Percentiles rank a stretch among this genome's conserved stretches.
Evolutionary conservation across 305 asterid genomes (phyloP).

Genomic region (Fraxinus nigra): DNA sequence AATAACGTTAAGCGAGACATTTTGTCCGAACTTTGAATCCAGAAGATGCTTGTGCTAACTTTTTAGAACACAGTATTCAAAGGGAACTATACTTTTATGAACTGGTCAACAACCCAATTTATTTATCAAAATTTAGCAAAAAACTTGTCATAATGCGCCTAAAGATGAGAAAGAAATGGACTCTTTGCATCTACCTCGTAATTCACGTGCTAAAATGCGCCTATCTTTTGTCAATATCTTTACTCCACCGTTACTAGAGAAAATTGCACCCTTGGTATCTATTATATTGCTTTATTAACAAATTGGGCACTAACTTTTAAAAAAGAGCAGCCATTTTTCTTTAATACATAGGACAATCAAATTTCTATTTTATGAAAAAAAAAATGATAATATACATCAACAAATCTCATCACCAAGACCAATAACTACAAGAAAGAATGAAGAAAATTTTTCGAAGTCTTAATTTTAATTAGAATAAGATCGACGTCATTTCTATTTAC

Average conservation of each 20-base stretch:
- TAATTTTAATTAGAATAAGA: too few species aligned
- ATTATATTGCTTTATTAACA: neutral
- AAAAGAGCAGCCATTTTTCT: neutral
- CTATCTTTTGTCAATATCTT: slow-evolving; percentile 25
- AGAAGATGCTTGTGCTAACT: too few species aligned
- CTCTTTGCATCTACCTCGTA: slow-evolving; percentile 47
- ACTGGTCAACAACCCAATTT: too few species aligned
- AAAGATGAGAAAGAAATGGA: too few species aligned
- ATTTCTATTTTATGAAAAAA: too few species aligned
- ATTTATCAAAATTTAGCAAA: too few species aligned
- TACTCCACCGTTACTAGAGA: slow-evolving; percentile 10
- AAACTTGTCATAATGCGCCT: slow-evolving; percentile 23
- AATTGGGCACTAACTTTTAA: neutral
- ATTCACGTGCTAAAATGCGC: slow-evolving; percentile 61
- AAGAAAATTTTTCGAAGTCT: neutral
- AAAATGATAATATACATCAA: neutral
- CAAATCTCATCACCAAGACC: neutral
- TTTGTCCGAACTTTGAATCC: too few species aligned
- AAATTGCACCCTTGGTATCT: neutral
- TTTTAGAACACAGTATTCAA: too few species aligned
- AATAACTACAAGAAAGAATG: neutral
- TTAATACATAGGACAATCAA: too few species aligned
- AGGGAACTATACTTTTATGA: too few species aligned
- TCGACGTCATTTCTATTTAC: too few species aligned
- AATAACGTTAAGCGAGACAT: too few species aligned